A percentile compares a stretch with the other conserved stretches of the same genome.
These are phyloP conservation scores for Pleurotus pulmonarius DNA, from an alignment of 768 basidiomycete genomes.

Conservation along the genomic window DNA sequence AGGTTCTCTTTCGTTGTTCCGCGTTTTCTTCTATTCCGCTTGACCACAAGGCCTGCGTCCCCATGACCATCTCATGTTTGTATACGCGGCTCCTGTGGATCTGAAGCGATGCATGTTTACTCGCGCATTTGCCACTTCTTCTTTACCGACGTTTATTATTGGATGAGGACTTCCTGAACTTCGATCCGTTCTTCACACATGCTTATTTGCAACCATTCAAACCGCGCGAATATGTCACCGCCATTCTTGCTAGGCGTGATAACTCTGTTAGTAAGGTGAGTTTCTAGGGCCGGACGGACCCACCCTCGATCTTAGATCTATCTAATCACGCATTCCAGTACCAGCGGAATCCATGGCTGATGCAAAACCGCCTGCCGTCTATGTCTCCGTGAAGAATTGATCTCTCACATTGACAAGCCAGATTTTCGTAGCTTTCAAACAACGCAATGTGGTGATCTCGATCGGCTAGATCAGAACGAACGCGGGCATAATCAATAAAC, in stretches of 20 bases:
- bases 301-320: constrained; percentile 7
- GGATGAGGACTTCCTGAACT: background rate
- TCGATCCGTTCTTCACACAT: constrained; percentile 1
- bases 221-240: constrained; percentile 4
- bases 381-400: too few relatives aligned
- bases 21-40: background rate
- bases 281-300: constrained; percentile 5
- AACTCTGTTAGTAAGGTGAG: background rate
- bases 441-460: too few relatives aligned
- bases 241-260: background rate
- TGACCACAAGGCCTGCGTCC: background rate
- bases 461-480: too few relatives aligned
- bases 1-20: background rate
- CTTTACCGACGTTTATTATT: background rate
- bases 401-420: too few relatives aligned
- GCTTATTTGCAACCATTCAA: constrained; percentile 5
- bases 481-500: too few relatives aligned
- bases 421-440: too few relatives aligned
- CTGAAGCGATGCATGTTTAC: background rate
- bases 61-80: background rate
- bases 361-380: too few relatives aligned
- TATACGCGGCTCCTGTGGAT: too few relatives aligned
- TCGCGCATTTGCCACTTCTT: background rate
- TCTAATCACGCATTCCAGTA: background rate
- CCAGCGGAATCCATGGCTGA: too few relatives aligned